Percentiles rank a stretch among this genome's conserved stretches.
Evolutionary conservation across 2,329 filamentous ascomycete species (phyloP).

Genomic region (Fusarium sacchari): DNA sequence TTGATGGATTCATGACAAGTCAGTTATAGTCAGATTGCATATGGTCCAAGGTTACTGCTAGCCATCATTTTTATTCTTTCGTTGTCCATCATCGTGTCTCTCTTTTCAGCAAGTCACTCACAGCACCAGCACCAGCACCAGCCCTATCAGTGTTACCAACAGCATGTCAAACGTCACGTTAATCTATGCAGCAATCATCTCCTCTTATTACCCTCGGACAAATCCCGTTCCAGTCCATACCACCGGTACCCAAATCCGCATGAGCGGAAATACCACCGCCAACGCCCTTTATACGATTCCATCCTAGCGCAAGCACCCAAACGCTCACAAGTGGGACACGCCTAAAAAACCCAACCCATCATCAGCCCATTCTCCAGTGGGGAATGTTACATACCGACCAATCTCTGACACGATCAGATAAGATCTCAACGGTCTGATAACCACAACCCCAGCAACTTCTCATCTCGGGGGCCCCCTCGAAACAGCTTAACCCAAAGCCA

Average conservation of each 20-base stretch:
- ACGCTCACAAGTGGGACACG: background rate
- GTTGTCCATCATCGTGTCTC: background rate
- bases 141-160: background rate
- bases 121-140: background rate
- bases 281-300: background rate
- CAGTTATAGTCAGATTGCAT: background rate
- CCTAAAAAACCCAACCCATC: background rate
- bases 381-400: background rate
- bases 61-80: background rate
- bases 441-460: background rate
- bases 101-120: background rate
- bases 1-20: rapidly evolving
- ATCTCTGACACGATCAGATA: slow-evolving; percentile 18
- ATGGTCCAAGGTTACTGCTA: background rate
- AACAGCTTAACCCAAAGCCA: background rate
- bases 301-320: background rate
- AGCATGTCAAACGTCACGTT: background rate
- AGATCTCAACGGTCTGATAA: slow-evolving; percentile 20
- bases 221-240: background rate
- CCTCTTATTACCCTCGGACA: background rate
- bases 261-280: background rate
- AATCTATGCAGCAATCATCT: background rate
- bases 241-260: background rate
- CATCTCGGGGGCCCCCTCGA: slow-evolving; percentile 6
- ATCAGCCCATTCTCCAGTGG: background rate